Base-by-base conservation (phyloP, 2,329 filamentous ascomycete species). In the Exophiala oligosperma region DNA sequence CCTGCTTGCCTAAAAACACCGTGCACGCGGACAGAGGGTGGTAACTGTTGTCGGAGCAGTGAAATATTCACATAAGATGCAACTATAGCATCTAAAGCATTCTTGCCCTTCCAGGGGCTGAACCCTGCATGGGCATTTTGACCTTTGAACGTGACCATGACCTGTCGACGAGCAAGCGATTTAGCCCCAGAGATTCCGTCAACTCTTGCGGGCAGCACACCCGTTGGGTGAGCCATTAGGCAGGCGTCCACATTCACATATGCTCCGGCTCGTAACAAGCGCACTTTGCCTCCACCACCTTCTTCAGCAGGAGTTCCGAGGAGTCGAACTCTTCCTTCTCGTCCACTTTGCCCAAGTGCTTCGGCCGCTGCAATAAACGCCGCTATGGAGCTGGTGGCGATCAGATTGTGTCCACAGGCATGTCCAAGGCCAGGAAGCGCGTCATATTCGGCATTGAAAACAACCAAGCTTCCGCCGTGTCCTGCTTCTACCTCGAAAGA, bases 51-150 rank as follows among this genome's bases (percentile, higher is more conserved):
- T 1, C 84, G 77, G 4, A 86, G 72, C 0, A 81, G 73, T 0
- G 79, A 77, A 3, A 86, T 68, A 44, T 72, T 72, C 43, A 72
- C 72, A 57, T 77, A 77, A 0, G 73, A 77, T 0, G 75, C 73
- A 2, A 85, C 73, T 23, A 84, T 66, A 0, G 82, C 83, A 63
- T 86, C 84, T 0, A 85, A 75, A 0, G 83, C 83, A 66, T 86
- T 86, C 63, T 81, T 76, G 0, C 84, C 83, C 4, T 82, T 74
- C 82, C 82, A 85, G 0, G 83, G 83, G n/a, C 73, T 78, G 2
- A 79, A 78, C 0, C 79, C 82, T 0, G 82, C 83, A 62, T 86
- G 83, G 0, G 84, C 81, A 55, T 79, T 79, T 50, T 76, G 77
- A 1, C 84, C 84, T 28, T 68, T 71, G 57, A 79, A 81, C 60